Evolutionary conservation across 2,329 filamentous ascomycete species (phyloP).

Genomic region (Alternaria novae-zelandiae): DNA sequence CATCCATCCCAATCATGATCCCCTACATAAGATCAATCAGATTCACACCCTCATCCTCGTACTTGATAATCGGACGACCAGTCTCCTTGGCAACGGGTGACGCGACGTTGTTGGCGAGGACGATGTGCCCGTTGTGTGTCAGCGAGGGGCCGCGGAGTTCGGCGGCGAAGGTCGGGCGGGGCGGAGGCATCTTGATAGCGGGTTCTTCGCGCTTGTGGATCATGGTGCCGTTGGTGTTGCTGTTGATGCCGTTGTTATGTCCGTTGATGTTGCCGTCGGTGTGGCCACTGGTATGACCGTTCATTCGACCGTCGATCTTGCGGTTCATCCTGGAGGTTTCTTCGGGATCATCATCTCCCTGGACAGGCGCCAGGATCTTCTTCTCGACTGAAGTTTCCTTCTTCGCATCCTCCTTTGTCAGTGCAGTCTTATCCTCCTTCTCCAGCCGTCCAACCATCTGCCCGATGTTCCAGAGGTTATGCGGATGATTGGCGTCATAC

Average conservation of each 20-base stretch:
- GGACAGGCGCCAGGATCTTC: no score
- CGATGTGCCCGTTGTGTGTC: conserved; percentile 15
- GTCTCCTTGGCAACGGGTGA: background rate
- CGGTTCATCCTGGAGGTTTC: no score
- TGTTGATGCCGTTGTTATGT: background rate
- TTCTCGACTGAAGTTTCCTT: no score
- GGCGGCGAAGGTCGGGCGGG: conserved; percentile 10
- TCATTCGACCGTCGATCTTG: background rate
- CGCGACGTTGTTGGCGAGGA: conserved; percentile 14
- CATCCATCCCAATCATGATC: no score
- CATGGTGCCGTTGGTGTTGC: background rate
- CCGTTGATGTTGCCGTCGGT: background rate
- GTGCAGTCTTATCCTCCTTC: no score
- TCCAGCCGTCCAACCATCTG: no score
- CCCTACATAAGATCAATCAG: background rate
- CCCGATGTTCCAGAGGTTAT: conserved; percentile 9
- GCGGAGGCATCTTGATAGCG: background rate
- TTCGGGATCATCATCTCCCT: background rate
- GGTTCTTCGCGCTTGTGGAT: conserved; percentile 1
- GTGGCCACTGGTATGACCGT: background rate
- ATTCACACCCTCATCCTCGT: background rate
- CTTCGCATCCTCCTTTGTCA: no score
- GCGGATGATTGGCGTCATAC: conserved; percentile 20
- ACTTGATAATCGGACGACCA: background rate
- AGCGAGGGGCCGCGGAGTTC: conserved; percentile 8